Evolutionary conservation across 495 filamentous ascomycete species (phyloP), one percentile per base, ranked within the genome.

Genomic region (Durotheca rogersii): DNA sequence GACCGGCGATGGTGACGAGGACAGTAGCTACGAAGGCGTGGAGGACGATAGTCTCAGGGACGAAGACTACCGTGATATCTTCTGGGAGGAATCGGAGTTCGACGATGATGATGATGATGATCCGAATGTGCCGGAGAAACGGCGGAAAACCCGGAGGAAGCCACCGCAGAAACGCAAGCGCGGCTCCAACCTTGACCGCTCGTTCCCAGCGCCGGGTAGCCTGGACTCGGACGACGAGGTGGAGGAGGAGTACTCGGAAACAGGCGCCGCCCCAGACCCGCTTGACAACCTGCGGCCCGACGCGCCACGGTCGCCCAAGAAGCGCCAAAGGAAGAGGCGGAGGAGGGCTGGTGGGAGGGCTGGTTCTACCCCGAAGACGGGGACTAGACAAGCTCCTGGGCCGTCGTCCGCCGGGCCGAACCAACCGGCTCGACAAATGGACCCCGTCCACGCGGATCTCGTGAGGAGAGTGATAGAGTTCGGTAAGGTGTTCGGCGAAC

Each of bases 171-270:
- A 45, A 34, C 58, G 52, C 40, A 53, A 47, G 44, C 42, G 53
- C 23, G 6, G 2, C 27, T n/a, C 23, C 1, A 34, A 46, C 11
- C 6, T 9, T 5, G 41, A 51, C 19, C 31, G 36, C 20, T 19
- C 20, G 9, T 47, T 21, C 21, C 19, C 12, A 11, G 6, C 17
- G 2, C 18, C 18, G 0, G 23, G 4, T 3, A 19, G 9, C 6
- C 12, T 37, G 11, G 42, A n/a, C n/a, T n/a, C n/a, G n/a, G n/a
- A n/a, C n/a, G n/a, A 14, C 1, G 25, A 52, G 7, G 3, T 39
- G 7, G 29, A 30, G 0, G 54, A 64, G 18, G 61, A 64, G 23
- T 64, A 56, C 47, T 61, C 57, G 14, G 61, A 64, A 51, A 25
- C 11, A 4, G 40, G 51, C 40, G 61, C 61, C 19, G 61, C 48